A percentile compares a stretch with the other conserved stretches of the same genome.
Evolutionary conservation across 2,329 filamentous ascomycete species (phyloP).

Genomic region (Diaporthe capsici): DNA sequence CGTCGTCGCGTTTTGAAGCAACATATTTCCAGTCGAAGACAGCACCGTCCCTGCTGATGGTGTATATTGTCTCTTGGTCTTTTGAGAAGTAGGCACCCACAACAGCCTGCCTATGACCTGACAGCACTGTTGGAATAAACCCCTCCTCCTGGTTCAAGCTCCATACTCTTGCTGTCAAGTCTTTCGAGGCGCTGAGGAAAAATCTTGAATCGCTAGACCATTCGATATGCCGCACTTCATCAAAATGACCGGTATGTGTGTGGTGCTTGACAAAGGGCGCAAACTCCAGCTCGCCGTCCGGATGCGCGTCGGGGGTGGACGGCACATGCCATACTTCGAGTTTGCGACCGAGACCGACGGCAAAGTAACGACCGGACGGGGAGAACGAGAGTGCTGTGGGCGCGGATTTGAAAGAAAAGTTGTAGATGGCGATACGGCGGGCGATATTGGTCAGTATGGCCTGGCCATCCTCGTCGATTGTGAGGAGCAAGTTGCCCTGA

Average conservation of each 20-base stretch:
- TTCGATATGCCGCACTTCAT: conserved; percentile 86
- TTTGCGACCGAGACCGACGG: conserved; percentile 86
- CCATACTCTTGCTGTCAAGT: conserved; percentile 95
- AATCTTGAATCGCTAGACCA: conserved; percentile 98
- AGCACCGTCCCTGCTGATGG: conserved; percentile 96
- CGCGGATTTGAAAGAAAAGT: conserved; percentile 92
- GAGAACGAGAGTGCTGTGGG: conserved; percentile 91
- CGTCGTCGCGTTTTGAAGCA: conserved; percentile 70
- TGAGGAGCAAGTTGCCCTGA: conserved; percentile 90
- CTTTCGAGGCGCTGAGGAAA: conserved; percentile 92
- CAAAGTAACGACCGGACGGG: conserved; percentile 91
- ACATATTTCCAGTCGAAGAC: conserved; percentile 94
- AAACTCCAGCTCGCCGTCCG: conserved; percentile 89
- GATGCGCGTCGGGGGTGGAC: conserved; percentile 84
- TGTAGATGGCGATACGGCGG: conserved; percentile 88
- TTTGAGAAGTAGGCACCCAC: conserved; percentile 97
- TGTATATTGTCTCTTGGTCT: conserved; percentile 96
- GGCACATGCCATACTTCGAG: conserved; percentile 98
- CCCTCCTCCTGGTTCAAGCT: conserved; percentile 89
- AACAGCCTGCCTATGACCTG: conserved; percentile 91
- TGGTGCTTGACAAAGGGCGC: conserved; percentile 93
- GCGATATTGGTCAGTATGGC: conserved; percentile 93
- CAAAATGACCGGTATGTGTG: conserved; percentile 89
- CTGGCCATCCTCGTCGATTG: conserved; percentile 93
- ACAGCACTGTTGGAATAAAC: conserved; percentile 89